These are phyloP conservation scores for Malania oleifera DNA, from an alignment of 164 flowering plant species.

Conservation along the genomic window DNA sequence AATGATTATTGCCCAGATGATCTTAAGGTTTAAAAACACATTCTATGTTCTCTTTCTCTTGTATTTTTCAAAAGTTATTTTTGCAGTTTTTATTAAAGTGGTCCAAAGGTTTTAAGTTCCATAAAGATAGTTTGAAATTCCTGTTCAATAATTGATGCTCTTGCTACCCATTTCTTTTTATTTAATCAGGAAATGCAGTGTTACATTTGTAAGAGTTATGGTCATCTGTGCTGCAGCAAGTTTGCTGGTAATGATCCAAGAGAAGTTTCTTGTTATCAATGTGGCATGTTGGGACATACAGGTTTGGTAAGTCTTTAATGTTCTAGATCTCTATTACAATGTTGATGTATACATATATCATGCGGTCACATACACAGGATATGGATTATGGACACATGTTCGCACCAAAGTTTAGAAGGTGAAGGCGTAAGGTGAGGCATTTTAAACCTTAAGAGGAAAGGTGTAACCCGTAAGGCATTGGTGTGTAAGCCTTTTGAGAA, in stretches of 20 bases:
- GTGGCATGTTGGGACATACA: slow-evolving; percentile 79
- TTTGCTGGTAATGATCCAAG: slow-evolving; percentile 27
- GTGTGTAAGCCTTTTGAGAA: too few species aligned
- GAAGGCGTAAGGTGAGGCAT: too few species aligned
- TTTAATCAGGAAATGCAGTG: slow-evolving; percentile 68
- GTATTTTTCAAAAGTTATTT: too few species aligned
- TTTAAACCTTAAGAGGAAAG: too few species aligned
- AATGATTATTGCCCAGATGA: slow-evolving; percentile 44
- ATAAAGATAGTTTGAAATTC: background rate
- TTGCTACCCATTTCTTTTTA: background rate
- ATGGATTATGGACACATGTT: too few species aligned
- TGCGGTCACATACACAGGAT: too few species aligned
- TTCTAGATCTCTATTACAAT: background rate
- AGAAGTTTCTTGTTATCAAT: slow-evolving; percentile 74
- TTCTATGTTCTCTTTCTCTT: background rate
- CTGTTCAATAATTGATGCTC: background rate
- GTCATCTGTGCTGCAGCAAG: slow-evolving; percentile 74
- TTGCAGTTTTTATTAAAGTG: background rate
- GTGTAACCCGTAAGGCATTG: too few species aligned
- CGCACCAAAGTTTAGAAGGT: too few species aligned
- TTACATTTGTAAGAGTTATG: slow-evolving; percentile 63
- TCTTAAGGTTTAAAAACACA: slow-evolving; percentile 54
- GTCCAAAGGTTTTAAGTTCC: background rate
- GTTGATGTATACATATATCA: too few species aligned
- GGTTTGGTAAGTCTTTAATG: slow-evolving; percentile 60